Conservation (phyloP, 805 yeast species). For the Yarrowia sp. region DNA sequence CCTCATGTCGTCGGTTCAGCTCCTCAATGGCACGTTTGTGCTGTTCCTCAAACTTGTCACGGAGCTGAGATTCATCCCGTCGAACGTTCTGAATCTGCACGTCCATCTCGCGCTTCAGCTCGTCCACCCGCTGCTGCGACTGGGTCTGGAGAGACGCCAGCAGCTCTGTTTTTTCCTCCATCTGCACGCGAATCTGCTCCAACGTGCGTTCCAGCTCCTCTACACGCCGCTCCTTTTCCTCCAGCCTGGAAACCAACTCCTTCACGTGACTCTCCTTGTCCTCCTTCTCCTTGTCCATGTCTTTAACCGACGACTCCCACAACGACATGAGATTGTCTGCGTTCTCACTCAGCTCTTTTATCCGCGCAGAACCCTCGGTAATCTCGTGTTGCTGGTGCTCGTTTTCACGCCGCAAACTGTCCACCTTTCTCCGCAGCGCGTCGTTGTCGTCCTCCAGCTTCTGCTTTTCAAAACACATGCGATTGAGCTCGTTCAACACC, state of each 20-base stretch:
- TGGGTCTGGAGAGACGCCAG: background rate
- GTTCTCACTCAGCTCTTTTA: conserved; percentile 11
- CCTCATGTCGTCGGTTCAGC: conserved; percentile 3
- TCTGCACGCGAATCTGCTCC: background rate
- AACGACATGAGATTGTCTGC: conserved; percentile 18
- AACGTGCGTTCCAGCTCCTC: background rate
- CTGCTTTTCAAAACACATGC: conserved; percentile 8
- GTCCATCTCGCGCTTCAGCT: background rate
- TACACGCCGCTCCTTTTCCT: background rate
- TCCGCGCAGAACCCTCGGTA: background rate
- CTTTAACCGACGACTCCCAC: conserved; percentile 10
- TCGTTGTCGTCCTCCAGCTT: conserved; percentile 21
- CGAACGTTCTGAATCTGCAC: background rate
- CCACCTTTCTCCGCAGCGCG: background rate
- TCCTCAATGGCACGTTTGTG: background rate
- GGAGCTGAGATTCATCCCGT: background rate
- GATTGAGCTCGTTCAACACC: background rate
- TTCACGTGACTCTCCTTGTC: background rate
- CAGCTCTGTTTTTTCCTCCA: background rate
- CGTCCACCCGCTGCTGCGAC: background rate
- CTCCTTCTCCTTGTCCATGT: background rate
- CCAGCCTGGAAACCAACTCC: background rate
- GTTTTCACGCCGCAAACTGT: conserved; percentile 1
- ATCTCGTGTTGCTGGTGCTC: conserved; percentile 15
- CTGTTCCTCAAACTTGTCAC: background rate